A percentile compares a stretch with the other conserved stretches of the same genome.
Conservation (phyloP, 2,329 filamentous ascomycete genomes). For the Sphaerostilbella broomeana region DNA sequence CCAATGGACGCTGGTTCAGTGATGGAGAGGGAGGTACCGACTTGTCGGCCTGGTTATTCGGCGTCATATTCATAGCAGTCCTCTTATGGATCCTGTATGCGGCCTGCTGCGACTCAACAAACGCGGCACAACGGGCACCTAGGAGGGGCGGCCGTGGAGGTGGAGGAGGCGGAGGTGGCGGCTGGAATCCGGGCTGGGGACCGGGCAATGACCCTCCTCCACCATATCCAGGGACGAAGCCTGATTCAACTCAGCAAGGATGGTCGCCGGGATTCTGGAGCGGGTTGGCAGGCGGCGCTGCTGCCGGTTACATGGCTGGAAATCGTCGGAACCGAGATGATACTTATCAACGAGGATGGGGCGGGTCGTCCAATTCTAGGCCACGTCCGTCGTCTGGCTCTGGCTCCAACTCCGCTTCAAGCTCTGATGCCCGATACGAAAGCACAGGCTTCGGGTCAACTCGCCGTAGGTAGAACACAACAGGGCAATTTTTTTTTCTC, state of each 20-base stretch:
- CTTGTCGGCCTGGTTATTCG: conserved; percentile 46
- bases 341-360: conserved; percentile 27
- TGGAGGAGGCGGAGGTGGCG: conserved; percentile 36
- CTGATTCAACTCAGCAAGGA: conserved; percentile 7
- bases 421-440: conserved; percentile 46
- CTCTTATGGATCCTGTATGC: conserved; percentile 56
- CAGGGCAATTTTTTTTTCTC: neutral
- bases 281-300: conserved; percentile 60
- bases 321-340: conserved; percentile 22
- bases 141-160: conserved; percentile 18
- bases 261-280: conserved; percentile 74
- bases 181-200: conserved; percentile 32
- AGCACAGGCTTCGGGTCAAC: conserved; percentile 71
- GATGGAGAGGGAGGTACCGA: conserved; percentile 26
- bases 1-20: conserved; percentile 28
- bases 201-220: conserved; percentile 48
- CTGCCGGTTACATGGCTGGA: conserved; percentile 56
- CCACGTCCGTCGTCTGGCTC: conserved; percentile 19
- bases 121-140: conserved; percentile 22
- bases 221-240: conserved; percentile 35
- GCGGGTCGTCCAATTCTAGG: conserved; percentile 16
- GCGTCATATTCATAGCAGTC: conserved; percentile 54
- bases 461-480: conserved; percentile 46
- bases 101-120: conserved; percentile 29
- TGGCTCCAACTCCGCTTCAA: conserved; percentile 28